Base-by-base conservation (phyloP, 2,329 filamentous ascomycete genomes). In the Botrytis medusae region DNA sequence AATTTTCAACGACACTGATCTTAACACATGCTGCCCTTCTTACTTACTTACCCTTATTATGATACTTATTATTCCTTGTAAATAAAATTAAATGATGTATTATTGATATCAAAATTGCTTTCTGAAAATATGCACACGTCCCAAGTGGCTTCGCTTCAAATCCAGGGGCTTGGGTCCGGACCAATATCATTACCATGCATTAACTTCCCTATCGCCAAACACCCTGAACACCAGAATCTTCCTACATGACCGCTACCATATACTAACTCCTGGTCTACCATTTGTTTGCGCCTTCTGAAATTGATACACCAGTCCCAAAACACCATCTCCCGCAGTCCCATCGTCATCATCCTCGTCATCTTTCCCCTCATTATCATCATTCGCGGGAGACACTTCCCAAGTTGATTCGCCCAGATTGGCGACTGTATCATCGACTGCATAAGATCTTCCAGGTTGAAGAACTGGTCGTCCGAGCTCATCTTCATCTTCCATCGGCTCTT, bases 261-360 rank as follows among this genome's bases (percentile, higher is more conserved):
- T 82, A 76, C 79, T 80, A 62, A 82, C 77, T 22, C 81, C 79
- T n/a, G 79, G 76, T 75, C 83, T 82, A 71, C 84, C 85, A 74
- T 86, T 85, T 40, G 84, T 85, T 75, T 89, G 87, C 54, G 87
- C 89, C 81, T 88, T 89, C 75, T 90, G 88, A 78, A 92, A 92
- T 78, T 92, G 89, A 79, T 90, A 88, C 73, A 92, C 84, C 76
- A 92, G 81, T 14, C 90, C 90, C 73, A 92, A 81, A 8, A 92
- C 90, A 2, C 90, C 90, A 2, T 84, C 86, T 7, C 86, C 85
- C 48, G 79, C 82, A 46, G 80, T 84, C 12, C 86, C 84, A 69
- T 85, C 84, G 44, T 85, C 85, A 14, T 82, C 83, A 25, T 85
- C 85, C 7, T 86, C 86, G 5, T 81, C 84, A 16, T 81, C 83